Conservation (phyloP, 176 grass and related monocot species). For the Oryza longistaminata region DNA sequence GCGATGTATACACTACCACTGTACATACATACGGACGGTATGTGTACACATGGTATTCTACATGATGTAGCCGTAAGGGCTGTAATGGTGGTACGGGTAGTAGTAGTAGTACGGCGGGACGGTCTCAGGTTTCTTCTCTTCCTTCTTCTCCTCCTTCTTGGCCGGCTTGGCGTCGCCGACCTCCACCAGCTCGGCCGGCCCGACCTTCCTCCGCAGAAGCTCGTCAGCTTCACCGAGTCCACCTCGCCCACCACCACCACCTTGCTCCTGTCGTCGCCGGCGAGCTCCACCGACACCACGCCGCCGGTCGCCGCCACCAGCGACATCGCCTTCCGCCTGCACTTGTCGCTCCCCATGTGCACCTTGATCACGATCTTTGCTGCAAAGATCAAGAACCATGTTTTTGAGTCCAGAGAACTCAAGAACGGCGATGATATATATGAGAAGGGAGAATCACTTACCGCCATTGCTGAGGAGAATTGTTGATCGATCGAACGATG, state of each 20-base stretch:
- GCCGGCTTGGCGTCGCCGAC: conserved; percentile 23
- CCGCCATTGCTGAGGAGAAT: too few relatives aligned
- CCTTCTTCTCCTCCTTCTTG: not conserved
- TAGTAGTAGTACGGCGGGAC: not conserved
- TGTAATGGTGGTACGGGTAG: not conserved
- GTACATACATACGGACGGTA: too few relatives aligned
- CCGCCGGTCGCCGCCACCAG: conserved; percentile 44
- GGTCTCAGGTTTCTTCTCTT: not conserved
- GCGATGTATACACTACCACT: too few relatives aligned
- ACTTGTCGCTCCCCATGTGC: conserved; percentile 41
- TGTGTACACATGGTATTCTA: too few relatives aligned
- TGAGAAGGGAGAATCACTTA: too few relatives aligned
- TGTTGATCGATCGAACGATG: too few relatives aligned
- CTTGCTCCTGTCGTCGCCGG: conserved; percentile 35
- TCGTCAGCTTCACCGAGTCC: conserved; percentile 51
- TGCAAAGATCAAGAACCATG: not conserved
- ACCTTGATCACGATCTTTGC: conserved; percentile 70
- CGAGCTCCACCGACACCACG: conserved; percentile 45
- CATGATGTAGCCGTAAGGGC: not conserved
- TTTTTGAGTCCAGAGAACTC: too few relatives aligned
- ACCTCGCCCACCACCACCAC: conserved; percentile 8
- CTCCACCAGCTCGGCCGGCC: conserved; percentile 16
- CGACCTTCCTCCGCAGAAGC: conserved; percentile 41
- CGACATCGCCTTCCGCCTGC: conserved; percentile 57
- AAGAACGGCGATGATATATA: too few relatives aligned